Evolutionary conservation across 805 yeast genomes (phyloP), one percentile per base, ranked within the genome.

Genomic region (Sungouiozyma ichnusensis): DNA sequence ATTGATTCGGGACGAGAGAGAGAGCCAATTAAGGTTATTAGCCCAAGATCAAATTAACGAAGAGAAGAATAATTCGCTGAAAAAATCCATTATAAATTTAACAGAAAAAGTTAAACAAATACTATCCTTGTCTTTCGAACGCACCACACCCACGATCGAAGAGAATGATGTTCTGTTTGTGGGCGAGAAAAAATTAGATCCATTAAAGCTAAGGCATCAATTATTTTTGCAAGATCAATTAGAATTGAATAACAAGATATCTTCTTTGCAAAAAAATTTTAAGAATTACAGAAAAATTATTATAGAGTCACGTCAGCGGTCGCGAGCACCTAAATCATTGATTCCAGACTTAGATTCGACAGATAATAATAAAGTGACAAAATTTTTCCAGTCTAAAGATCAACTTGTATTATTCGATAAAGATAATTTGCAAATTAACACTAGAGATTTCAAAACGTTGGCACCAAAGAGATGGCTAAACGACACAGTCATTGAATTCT

Each of bases 401-500:
- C 50, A 55, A 16, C 46, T 54, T 3, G 44, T 66, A 1, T 43
- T 58, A 2, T 49, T 55, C 17, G 59, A 58, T 20, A 57, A 58
- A 8, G 57, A 58, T 32, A 64, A 62, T 35, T 74, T 88, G 35
- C 90, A 83, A 39, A 72, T 88, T 2, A 63, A 65, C 3, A 72
- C 73, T 0, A 64, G 74, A 29, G 98, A 92, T 58, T 60, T 90
- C 42, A 68, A 71, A 36, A 86, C 96, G 0, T 66, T 92, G 29
- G 63, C 71, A 7, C 83, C 81, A 41, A 69, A 81, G 4, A 64
- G 71, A 33, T 92, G 98, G 98, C 70, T 92, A 24, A 92, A 92
- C 57, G 98, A 92, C 61, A 84, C 80, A 36, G 72, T 92, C 3
- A 88, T 92, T 44, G 97, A 92, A 55, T 81, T 79, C 51, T 90